Percentiles rank a stretch among this genome's conserved stretches.
Evolutionary conservation across 2,329 filamentous ascomycete genomes (phyloP).

Genomic region (Dryadomyces sulphureus): DNA sequence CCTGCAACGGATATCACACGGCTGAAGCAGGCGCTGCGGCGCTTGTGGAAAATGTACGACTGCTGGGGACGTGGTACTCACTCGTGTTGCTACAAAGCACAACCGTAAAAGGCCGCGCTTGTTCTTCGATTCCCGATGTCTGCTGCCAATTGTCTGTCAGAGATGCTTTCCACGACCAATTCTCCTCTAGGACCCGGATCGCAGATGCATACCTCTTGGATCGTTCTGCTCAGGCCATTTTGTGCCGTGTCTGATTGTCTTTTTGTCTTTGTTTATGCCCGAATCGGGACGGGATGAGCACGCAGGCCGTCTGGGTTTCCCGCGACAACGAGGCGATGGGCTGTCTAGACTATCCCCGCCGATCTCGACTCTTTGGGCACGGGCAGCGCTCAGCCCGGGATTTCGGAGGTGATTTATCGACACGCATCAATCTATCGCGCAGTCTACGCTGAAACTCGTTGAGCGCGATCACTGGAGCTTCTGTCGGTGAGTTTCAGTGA

Average conservation of each 20-base stretch:
- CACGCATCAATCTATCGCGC: neutral
- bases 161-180: neutral
- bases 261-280: neutral
- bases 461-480: too few relatives aligned
- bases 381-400: too few relatives aligned
- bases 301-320: neutral
- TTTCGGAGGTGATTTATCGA: neutral
- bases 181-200: neutral
- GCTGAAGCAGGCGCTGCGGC: neutral
- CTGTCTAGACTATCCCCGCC: neutral
- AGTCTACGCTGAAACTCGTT: neutral
- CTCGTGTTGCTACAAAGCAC: neutral
- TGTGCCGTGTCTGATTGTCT: neutral
- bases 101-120: neutral
- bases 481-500: neutral
- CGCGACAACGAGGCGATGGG: neutral
- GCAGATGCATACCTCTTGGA: neutral
- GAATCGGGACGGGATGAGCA: neutral
- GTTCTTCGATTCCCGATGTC: too few relatives aligned
- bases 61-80: neutral
- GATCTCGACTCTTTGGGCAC: too few relatives aligned
- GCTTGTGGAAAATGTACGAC: neutral
- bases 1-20: neutral
- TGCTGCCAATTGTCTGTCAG: too few relatives aligned
- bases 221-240: neutral